Percentiles rank a stretch among this genome's conserved stretches.
Evolutionary conservation across 2,329 filamentous ascomycete genomes (phyloP).

Genomic region (Fusarium agapanthi): DNA sequence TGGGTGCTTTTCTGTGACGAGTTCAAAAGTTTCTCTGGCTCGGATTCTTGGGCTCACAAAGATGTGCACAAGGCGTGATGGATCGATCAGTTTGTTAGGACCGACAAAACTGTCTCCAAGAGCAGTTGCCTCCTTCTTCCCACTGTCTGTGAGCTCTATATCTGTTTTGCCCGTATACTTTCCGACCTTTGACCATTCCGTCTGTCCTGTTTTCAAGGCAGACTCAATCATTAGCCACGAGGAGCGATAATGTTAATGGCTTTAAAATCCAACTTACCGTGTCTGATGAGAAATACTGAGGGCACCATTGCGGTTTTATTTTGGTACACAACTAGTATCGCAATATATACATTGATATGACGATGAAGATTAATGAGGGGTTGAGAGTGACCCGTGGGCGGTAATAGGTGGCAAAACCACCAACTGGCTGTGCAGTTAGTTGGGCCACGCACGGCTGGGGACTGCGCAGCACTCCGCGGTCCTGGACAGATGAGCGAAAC

Average conservation of each 20-base stretch:
- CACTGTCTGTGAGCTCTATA: neutral
- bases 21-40: neutral
- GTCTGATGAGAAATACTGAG: neutral
- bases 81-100: neutral
- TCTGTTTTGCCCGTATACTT: neutral
- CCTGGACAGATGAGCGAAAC: no score
- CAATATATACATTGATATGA: no score
- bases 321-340: no score
- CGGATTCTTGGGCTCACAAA: neutral
- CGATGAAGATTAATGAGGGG: neutral
- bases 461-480: neutral
- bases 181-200: neutral
- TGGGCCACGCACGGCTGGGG: neutral
- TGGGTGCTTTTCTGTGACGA: neutral
- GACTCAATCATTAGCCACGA: neutral
- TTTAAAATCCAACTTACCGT: neutral
- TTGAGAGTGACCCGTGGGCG: neutral
- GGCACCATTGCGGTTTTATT: neutral
- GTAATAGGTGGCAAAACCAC: neutral
- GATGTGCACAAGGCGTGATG: neutral
- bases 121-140: neutral
- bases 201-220: neutral
- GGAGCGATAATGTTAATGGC: fast-evolving
- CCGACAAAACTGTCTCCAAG: neutral
- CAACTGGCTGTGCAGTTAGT: neutral